Evolutionary conservation across 2,329 filamentous ascomycete species (phyloP), one percentile per base, ranked within the genome.

Genomic region (Herpotrichia juniperi): DNA sequence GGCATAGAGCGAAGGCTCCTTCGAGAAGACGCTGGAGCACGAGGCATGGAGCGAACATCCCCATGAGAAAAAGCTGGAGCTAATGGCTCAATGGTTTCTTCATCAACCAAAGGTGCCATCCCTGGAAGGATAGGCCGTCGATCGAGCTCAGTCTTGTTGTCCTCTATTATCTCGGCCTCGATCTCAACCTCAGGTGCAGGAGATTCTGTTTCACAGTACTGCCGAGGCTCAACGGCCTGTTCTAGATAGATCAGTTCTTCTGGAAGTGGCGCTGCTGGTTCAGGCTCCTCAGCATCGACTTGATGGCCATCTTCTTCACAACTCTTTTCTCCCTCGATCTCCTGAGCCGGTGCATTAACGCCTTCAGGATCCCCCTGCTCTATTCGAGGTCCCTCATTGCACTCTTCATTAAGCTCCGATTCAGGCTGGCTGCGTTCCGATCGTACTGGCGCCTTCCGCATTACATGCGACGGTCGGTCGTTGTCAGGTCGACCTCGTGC

Each of bases 91-190:
- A 9, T 28, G 7, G n/a, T 3, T 34, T 46, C 37, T 35, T 46
- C 42, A 21, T 21, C 11, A 17, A 26, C 32, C 11, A 37, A 28
- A 12, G 46, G 53, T 28, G 46, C 14, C 42, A 56, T 56, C 4
- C 46, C 49, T 11, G 50, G 21, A 6, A 53, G 24, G 12, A 48
- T 53, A 11, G 35, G 28, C n/a, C 37, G 35, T 42, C 39, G 12
- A 19, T 34, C 17, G 10, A 14, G 9, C 21, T 40, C 35, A 25
- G 19, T 14, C n/a, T 24, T 37, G 17, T 32, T 42, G 4, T 16
- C 45, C 7, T 22, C 46, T 37, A 35, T 17, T 42, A 21, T 22
- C 17, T 48, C 35, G 7, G 22, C 10, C 17, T 24, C 25, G 10
- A 42, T 24, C 26, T 42, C 26, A 9, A 4, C 35, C 34, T 34